phyloP scores from a whole-genome alignment of 1,284 basidiomycete species.

The Irpex sp. region DNA sequence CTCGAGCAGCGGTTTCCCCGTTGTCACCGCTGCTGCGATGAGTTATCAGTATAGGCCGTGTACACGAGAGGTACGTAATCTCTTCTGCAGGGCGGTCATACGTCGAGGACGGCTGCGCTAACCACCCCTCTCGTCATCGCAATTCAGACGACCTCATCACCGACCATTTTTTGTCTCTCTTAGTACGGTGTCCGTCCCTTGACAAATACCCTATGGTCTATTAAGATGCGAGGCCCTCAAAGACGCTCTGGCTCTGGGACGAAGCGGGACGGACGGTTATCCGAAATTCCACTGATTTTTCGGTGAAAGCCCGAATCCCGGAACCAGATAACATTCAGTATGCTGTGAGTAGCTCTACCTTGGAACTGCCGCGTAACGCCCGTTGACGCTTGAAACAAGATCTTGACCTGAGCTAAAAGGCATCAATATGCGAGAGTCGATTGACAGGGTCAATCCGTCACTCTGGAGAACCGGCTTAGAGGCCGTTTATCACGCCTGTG shows the following conservation, averaged over 20 bases:
- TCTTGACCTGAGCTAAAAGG: constrained; percentile 10
- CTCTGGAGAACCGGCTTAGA: neutral
- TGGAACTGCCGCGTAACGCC: constrained; percentile 12
- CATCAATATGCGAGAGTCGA: constrained; percentile 1
- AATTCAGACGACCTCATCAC: constrained; percentile 1
- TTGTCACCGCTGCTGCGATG: constrained; percentile 3
- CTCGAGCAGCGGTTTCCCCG: constrained; percentile 6
- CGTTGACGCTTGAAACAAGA: constrained; percentile 12
- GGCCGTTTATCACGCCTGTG: constrained; percentile 1
- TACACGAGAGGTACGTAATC: constrained; percentile 4
- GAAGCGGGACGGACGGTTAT: constrained; percentile 6
- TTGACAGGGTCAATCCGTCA: constrained; percentile 14
- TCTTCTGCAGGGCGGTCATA: neutral
- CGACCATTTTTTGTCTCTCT: neutral
- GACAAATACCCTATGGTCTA: neutral
- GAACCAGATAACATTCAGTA: constrained; percentile 13
- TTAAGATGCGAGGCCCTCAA: neutral
- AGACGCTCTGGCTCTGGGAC: constrained; percentile 5
- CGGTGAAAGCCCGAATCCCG: constrained; percentile 9
- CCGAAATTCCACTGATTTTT: constrained; percentile 5
- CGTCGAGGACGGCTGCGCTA: constrained; percentile 2
- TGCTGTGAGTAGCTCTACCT: constrained; percentile 8
- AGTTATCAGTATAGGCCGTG: constrained; percentile 2
- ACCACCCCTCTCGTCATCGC: neutral
- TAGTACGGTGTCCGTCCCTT: neutral